These are phyloP conservation scores for Backusella australiensis DNA, from an alignment of 192 early-diverging fungal genomes.

Conservation along the genomic window DNA sequence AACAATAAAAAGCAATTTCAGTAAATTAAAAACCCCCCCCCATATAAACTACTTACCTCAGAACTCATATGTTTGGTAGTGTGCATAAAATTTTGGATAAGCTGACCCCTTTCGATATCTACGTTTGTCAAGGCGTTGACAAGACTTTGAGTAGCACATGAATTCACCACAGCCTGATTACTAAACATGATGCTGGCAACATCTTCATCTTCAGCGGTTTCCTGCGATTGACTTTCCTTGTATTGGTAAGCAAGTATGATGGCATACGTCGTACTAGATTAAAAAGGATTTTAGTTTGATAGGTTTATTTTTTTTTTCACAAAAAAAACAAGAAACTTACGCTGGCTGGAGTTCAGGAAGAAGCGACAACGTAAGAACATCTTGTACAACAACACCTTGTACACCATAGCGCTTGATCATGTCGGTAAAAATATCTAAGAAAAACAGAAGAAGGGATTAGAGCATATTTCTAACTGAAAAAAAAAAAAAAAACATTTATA, in stretches of 20 bases:
- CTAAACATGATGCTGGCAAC: background rate
- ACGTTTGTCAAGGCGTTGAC: background rate
- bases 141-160: background rate
- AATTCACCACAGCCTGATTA: background rate
- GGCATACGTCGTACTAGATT: background rate
- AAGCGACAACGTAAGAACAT: background rate
- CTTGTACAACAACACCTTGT: background rate
- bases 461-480: background rate
- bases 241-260: background rate
- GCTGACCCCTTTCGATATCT: background rate
- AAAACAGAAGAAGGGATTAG: background rate
- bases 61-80: background rate
- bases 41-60: background rate
- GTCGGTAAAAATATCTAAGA: background rate
- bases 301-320: too few species aligned
- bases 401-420: background rate
- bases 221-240: background rate
- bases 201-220: background rate
- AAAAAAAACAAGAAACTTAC: too few species aligned
- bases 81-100: background rate
- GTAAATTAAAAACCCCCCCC: background rate
- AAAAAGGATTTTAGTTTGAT: too few species aligned
- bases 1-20: background rate
- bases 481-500: background rate
- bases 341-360: background rate